These are phyloP conservation scores for Paraphaeosphaeria sporulosa DNA, from an alignment of 2,329 filamentous ascomycete species.

Conservation along the genomic window DNA sequence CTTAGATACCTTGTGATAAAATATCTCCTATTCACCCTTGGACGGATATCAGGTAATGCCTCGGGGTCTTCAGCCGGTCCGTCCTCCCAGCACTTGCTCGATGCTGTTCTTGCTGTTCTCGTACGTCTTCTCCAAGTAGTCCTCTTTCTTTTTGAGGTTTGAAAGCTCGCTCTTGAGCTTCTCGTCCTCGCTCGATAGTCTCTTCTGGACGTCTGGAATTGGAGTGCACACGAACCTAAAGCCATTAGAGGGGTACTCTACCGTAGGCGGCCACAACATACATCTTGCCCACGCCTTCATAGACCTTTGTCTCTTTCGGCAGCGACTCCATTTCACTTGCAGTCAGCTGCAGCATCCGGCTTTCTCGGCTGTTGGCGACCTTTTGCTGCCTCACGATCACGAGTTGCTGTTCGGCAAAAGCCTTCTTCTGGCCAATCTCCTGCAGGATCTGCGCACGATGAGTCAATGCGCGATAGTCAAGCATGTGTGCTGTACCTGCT, in stretches of 20 bases:
- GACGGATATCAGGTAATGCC: background rate
- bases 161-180: slow-evolving; percentile 80
- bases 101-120: slow-evolving; percentile 94
- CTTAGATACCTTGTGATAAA: background rate
- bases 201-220: slow-evolving; percentile 74
- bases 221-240: slow-evolving; percentile 88
- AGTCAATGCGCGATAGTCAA: background rate
- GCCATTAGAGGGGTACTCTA: background rate
- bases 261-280: slow-evolving; percentile 49
- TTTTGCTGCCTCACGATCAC: slow-evolving; percentile 85
- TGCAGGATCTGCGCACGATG: slow-evolving; percentile 72
- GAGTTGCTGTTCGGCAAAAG: slow-evolving; percentile 91
- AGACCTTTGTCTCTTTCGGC: slow-evolving; percentile 78
- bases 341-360: slow-evolving; percentile 87
- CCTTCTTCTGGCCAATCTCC: slow-evolving; percentile 91
- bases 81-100: slow-evolving; percentile 78
- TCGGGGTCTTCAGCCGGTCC: slow-evolving; percentile 22
- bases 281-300: slow-evolving; percentile 98
- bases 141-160: slow-evolving; percentile 83
- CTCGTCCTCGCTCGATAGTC: slow-evolving; percentile 77
- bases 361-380: slow-evolving; percentile 83
- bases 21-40: background rate
- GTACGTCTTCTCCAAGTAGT: slow-evolving; percentile 93
- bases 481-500: slow-evolving; percentile 72
- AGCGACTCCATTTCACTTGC: slow-evolving; percentile 81